Base-by-base conservation (phyloP, 2,329 filamentous ascomycete genomes). In the Phoma sp. region DNA sequence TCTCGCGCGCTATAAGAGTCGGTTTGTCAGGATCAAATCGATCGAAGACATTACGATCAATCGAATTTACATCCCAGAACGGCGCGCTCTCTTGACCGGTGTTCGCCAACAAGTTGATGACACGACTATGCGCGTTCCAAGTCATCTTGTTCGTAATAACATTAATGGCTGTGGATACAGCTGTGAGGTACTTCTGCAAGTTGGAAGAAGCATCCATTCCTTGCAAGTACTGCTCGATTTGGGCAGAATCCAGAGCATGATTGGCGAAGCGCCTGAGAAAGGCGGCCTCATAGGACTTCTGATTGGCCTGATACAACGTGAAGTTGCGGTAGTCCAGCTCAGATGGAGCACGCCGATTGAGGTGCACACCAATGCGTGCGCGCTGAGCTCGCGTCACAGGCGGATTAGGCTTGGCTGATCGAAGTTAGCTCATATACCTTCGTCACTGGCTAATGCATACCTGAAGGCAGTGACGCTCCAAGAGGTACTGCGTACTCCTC, bases 271-370 rank as follows among this genome's bases (percentile, higher is more conserved):
- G 50, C 40, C 64, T 67, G 10, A 69, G 13, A 27, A 66, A 64
- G 2, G 56, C 54, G 7, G 59, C 59, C 41, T 70, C 68, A 38
- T 69, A 69, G 1, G 55, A 52, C 37, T 62, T 67, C 38, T 69
- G 67, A 27, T 56, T 69, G 4, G 60, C 66, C 44, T 70, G 64
- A 33, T 69, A 67, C 13, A 66, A 44, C 11, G 52, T 49, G 25
- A 67, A 68, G 23, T 67, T 57, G 4, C 52, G 24, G 25, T 64
- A 60, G 37, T 65, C 59, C 2, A 62, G 52, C 32, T 56, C 57
- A 7, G 59, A 58, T 3, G 65, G 60, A 32, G 58, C n/a, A 13
- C 58, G 59, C 9, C 52, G 61, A 29, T 57, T 59, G 24, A 52
- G 40, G 11, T 41, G 52, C 24, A 59, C 35, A 7, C 52, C 55